Evolutionary conservation across 805 yeast species (phyloP), one percentile per base, ranked within the genome.

Genomic region (Pichia scutulata): DNA sequence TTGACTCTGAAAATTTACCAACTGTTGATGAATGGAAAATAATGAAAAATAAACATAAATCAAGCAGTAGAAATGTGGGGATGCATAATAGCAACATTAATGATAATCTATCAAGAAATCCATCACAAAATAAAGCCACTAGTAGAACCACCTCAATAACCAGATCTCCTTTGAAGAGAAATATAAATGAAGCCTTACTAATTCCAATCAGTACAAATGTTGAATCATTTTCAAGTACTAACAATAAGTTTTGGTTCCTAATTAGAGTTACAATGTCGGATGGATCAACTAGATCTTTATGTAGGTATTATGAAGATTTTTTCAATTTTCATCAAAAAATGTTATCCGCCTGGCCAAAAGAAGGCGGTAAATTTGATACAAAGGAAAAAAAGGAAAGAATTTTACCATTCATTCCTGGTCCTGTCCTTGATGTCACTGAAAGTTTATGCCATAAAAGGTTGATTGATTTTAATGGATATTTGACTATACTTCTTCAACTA

Each of bases 1-100:
- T 93, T 41, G 70, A 73, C 46, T 69, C 71, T 28, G 89, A 86
- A 42, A 78, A 80, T 48, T 76, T 93, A 55, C 99, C 99, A 16
- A 82, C 90, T 0, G 96, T 93, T 18, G 96, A 89, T 55, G 93
- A 89, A 63, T 93, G 99, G 99, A 93, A 93, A 68, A 79, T 77
- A 48, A 80, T 80, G 57, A 89, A 93, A 26, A 96, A 96, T 16
- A 86, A 81, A 65, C 95, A 93, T 67, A 92, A 92, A 68, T 97
- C 97, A 2, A 81, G 88, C 55, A 83, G 90, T 37, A 87, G 62
- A 52, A 48, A 56, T 3, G 70, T 66, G n/a, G 70, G 70, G 1
- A 37, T 7, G 7, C n/a, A 39, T 43, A 21, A 16, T 19, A 23
- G 16, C 9, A 12, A n/a, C 22, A 25, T 21, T 37, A 42, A 28